Percentiles rank a stretch among this genome's conserved stretches.
These are phyloP conservation scores for Apophysomyces trapeziformis DNA, from an alignment of 371 early-diverging fungal species.

Conservation along the genomic window DNA sequence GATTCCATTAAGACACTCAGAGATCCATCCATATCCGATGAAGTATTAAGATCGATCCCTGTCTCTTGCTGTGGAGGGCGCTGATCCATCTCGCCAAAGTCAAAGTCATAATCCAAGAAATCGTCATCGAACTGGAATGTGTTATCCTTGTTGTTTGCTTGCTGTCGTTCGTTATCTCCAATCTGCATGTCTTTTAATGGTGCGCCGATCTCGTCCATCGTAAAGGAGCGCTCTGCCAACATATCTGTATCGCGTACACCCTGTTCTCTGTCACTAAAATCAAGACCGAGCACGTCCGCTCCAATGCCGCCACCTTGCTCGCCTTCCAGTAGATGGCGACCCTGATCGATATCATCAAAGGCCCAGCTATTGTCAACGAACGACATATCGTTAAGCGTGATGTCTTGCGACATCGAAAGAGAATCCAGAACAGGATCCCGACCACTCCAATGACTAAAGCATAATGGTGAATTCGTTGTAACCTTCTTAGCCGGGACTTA, in stretches of 20 bases:
- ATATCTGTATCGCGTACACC: conserved; percentile 15
- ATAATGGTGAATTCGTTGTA: background rate
- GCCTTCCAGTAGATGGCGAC: conserved; percentile 26
- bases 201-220: conserved; percentile 29
- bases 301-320: conserved; percentile 12
- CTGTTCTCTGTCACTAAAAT: conserved; percentile 42
- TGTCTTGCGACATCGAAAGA: conserved; percentile 61
- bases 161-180: conserved; percentile 34
- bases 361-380: conserved; percentile 15
- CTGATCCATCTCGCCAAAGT: conserved; percentile 54
- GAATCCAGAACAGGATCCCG: conserved; percentile 43
- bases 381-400: conserved; percentile 26
- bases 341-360: conserved; percentile 34
- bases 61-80: conserved; percentile 7
- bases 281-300: conserved; percentile 8
- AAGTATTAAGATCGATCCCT: conserved; percentile 11
- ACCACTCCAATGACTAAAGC: conserved; percentile 12
- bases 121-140: conserved; percentile 19
- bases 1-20: conserved; percentile 34
- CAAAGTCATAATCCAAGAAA: conserved; percentile 54
- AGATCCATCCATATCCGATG: conserved; percentile 17
- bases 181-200: conserved; percentile 52
- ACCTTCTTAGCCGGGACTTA: conserved; percentile 11
- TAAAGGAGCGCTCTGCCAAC: conserved; percentile 28
- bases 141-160: conserved; percentile 12